A percentile compares a stretch with the other conserved stretches of the same genome.
Conservation (phyloP, 805 yeast species). For the Starmerella floris region DNA sequence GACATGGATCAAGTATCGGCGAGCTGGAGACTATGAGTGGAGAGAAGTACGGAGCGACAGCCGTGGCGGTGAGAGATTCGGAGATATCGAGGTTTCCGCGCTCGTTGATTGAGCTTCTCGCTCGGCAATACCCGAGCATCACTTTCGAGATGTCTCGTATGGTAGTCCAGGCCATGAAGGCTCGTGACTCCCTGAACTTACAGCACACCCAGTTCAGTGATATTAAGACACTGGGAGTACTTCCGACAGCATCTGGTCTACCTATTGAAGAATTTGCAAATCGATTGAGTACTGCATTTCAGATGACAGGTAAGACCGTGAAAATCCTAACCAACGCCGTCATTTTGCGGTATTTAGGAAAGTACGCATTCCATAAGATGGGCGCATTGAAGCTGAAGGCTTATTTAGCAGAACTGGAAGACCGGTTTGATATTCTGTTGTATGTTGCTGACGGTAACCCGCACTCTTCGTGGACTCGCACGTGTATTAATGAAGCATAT, state of each 20-base stretch:
- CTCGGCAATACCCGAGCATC: constrained; percentile 73
- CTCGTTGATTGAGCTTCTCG: constrained; percentile 70
- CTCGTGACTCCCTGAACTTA: constrained; percentile 5
- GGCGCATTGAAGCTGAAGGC: constrained; percentile 79
- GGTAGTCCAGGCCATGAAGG: constrained; percentile 42
- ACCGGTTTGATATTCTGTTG: constrained; percentile 70
- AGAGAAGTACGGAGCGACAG: constrained; percentile 55
- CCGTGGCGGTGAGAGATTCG: constrained; percentile 78
- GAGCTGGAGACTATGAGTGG: constrained; percentile 78
- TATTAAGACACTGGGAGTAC: constrained; percentile 69
- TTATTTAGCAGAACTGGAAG: constrained; percentile 81
- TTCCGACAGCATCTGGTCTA: constrained; percentile 69
- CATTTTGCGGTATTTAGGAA: constrained; percentile 65
- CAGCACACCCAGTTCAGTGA: constrained; percentile 27
- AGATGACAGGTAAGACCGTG: constrained; percentile 57
- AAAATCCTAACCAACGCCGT: constrained; percentile 74
- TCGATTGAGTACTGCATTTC: constrained; percentile 55
- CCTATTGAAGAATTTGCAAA: constrained; percentile 80
- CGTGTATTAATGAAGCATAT: constrained; percentile 91
- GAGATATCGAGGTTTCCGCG: constrained; percentile 90
- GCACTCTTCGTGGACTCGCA: constrained; percentile 76
- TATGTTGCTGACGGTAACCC: constrained; percentile 72
- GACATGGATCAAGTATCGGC: constrained; percentile 90
- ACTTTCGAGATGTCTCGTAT: constrained; percentile 81
- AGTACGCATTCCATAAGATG: constrained; percentile 82